A percentile compares a stretch with the other conserved stretches of the same genome.
phyloP scores from a whole-genome alignment of 176 grass and related monocot genomes.

The maize (Zea mays) region Zm-B73-REFERENCE-NAM-5.0 NC_050104.1:19433501-19434000 shows the following conservation, averaged over 20 bases:
- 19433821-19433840: neutral
- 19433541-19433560: neutral
- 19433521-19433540: constrained; percentile 9
- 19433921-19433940: neutral
- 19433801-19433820: neutral
- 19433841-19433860: neutral
- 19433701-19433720: neutral
- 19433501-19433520: neutral
- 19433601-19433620: neutral
- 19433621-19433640: neutral
- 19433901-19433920: no score
- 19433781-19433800: neutral
- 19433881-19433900: neutral
- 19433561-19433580: neutral
- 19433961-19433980: neutral
- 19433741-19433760: constrained; percentile 3
- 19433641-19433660: constrained; percentile 19
- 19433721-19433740: neutral
- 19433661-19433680: constrained; percentile 23
- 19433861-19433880: neutral
- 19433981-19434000: neutral
- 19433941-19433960: neutral
- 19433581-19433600: neutral
- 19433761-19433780: constrained; percentile 40
- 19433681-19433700: constrained; percentile 14